These are phyloP conservation scores for Zancudomyces culisetae DNA, from an alignment of 371 early-diverging fungal genomes.

Conservation along the genomic window DNA sequence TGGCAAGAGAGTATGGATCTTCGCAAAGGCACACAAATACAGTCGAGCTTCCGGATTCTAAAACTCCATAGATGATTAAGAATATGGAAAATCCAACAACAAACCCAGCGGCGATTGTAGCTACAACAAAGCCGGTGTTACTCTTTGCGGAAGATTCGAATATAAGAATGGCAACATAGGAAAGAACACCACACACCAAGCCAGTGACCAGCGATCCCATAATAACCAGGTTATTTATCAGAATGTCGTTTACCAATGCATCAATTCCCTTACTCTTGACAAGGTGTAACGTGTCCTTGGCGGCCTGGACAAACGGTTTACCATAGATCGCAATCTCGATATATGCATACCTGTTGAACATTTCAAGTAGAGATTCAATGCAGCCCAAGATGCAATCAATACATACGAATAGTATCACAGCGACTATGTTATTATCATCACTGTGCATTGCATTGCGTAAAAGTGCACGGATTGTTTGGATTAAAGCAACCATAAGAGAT, in stretches of 20 bases:
- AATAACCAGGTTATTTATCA: constrained; percentile 42
- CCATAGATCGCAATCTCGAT: constrained; percentile 88
- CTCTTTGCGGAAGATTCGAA: constrained; percentile 14
- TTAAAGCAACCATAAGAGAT: constrained; percentile 66
- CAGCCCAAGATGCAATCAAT: constrained; percentile 33
- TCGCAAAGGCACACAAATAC: constrained; percentile 78
- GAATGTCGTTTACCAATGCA: constrained; percentile 72
- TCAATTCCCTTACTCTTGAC: constrained; percentile 74
- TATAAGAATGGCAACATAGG: constrained; percentile 17
- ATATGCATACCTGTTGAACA: constrained; percentile 79
- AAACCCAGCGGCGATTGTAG: constrained; percentile 35
- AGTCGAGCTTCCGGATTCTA: constrained; percentile 59
- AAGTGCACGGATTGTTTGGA: constrained; percentile 48
- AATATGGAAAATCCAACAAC: constrained; percentile 49
- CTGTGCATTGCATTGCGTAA: constrained; percentile 21
- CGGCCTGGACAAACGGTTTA: constrained; percentile 64
- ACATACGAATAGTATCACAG: constrained; percentile 30
- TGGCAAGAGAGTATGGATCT: constrained; percentile 40
- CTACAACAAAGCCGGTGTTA: constrained; percentile 13
- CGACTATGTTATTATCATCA: constrained; percentile 21
- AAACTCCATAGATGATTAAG: constrained; percentile 41
- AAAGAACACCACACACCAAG: constrained; percentile 18
- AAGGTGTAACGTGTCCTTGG: constrained; percentile 66
- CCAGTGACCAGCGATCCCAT: constrained; percentile 24
- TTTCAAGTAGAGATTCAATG: constrained; percentile 33